phyloP scores from a whole-genome alignment of 768 basidiomycete species.

The Amanita pallidorosea region DNA sequence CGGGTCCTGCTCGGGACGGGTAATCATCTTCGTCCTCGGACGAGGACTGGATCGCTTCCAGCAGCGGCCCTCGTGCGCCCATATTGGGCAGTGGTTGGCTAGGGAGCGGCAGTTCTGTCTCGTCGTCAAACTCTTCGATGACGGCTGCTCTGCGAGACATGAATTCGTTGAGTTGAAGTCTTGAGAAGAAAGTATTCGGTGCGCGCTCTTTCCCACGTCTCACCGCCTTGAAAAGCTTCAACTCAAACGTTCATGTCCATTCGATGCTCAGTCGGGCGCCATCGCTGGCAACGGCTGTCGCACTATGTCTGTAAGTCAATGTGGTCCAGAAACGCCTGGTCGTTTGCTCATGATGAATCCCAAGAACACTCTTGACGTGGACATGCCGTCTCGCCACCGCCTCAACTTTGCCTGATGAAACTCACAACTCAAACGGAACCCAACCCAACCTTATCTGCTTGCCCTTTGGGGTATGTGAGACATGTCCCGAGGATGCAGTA shows the following conservation, averaged over 20 bases:
- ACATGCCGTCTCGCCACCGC: slow-evolving; percentile 4
- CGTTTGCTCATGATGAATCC: neutral
- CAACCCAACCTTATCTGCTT: slow-evolving; percentile 28
- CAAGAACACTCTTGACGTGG: slow-evolving; percentile 9
- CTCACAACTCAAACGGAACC: slow-evolving; percentile 16
- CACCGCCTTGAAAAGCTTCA: neutral
- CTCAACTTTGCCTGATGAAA: slow-evolving; percentile 2
- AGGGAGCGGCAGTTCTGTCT: slow-evolving; percentile 83
- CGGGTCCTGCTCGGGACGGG: slow-evolving; percentile 38
- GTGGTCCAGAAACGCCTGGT: neutral
- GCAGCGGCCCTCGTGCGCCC: slow-evolving; percentile 61
- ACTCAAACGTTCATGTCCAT: slow-evolving; percentile 6
- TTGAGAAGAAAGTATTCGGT: neutral
- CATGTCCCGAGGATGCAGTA: slow-evolving; percentile 55
- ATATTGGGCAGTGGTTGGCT: slow-evolving; percentile 52
- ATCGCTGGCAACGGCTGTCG: slow-evolving; percentile 16
- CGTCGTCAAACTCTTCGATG: slow-evolving; percentile 86
- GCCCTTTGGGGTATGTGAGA: slow-evolving; percentile 49
- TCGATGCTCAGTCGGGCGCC: slow-evolving; percentile 11
- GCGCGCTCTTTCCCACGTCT: slow-evolving; percentile 11
- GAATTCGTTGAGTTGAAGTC: neutral
- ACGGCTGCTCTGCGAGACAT: slow-evolving; percentile 68
- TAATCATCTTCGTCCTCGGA: slow-evolving; percentile 35
- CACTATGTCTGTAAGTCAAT: slow-evolving; percentile 21
- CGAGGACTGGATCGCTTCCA: slow-evolving; percentile 58